Conservation (phyloP, 2,329 filamentous ascomycete species). For the Eurotiales sp. region DNA sequence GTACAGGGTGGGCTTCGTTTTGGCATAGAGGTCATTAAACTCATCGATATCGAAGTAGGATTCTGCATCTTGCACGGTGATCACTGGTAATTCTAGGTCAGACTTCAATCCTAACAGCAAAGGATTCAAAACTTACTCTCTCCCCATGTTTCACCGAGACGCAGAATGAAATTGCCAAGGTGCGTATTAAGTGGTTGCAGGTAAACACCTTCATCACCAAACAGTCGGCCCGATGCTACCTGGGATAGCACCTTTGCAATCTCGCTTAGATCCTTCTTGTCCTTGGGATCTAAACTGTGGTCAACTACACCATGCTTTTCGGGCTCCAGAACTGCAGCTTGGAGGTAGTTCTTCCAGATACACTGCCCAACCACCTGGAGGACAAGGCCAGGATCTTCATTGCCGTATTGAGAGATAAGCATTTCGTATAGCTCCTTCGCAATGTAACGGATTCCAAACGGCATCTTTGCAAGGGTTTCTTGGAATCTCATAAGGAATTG, state of each 20-base stretch:
- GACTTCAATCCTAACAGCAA: not conserved
- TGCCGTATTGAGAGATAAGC: constrained; percentile 71
- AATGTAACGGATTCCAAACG: constrained; percentile 86
- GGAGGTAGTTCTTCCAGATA: constrained; percentile 91
- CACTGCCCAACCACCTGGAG: constrained; percentile 84
- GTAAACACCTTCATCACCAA: constrained; percentile 93
- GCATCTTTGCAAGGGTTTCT: constrained; percentile 80
- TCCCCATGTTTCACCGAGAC: constrained; percentile 70
- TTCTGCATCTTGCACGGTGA: constrained; percentile 82
- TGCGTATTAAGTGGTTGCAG: constrained; percentile 93
- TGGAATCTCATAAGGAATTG: constrained; percentile 81
- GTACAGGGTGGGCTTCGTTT: constrained; percentile 96
- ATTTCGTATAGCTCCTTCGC: constrained; percentile 80
- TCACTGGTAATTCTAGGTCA: constrained; percentile 52
- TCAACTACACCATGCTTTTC: constrained; percentile 93
- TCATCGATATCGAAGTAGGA: constrained; percentile 96
- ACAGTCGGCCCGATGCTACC: constrained; percentile 80
- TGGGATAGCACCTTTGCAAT: constrained; percentile 90
- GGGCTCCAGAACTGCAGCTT: constrained; percentile 81
- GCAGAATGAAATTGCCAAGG: constrained; percentile 76
- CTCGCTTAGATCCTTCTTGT: constrained; percentile 87
- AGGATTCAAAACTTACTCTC: constrained; percentile 47
- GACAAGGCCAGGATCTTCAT: constrained; percentile 71
- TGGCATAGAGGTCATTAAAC: constrained; percentile 95
- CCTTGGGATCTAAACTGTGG: constrained; percentile 79